Base-by-base conservation (phyloP, 192 early-diverging fungal genomes). In the Entrophospora sp. region DNA sequence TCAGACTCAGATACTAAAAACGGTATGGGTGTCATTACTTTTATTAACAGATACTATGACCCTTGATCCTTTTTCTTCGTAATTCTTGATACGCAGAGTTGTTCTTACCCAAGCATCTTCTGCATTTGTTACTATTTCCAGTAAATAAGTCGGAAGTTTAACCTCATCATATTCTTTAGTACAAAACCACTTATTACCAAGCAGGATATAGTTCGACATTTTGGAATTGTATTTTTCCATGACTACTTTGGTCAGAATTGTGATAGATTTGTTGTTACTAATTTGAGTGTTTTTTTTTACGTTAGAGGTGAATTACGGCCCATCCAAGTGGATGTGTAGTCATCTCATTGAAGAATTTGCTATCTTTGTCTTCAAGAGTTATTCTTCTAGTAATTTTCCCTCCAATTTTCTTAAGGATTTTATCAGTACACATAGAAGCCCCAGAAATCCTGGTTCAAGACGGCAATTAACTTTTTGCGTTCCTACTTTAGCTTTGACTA, bases 241-340 rank as follows among this genome's bases (percentile, higher is more conserved):
- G n/a, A n/a, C n/a, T n/a, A n/a, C n/a, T n/a, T n/a, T n/a, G n/a
- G n/a, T n/a, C n/a, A n/a, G n/a, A n/a, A n/a, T n/a, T n/a, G n/a
- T n/a, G n/a, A n/a, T n/a, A n/a, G n/a, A n/a, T n/a, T n/a, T n/a
- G n/a, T n/a, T 6, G 8, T 40, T 40, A 14, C 8, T 9, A 9
- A 9, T 40, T 40, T 40, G 6, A 40, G 6, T 14, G 14, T 40
- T 40, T 9, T 40, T 40, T 40, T 40, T 40, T 40, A 40, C 14
- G 38, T 40, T 40, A 40, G 38, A 40, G 38, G 38, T 40, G 49
- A 49, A 49, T 49, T 24, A 49, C 20, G 48, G 14, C 24, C 49
- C 49, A 52, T 52, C 49, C 49, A 52, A 52, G n/a, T 27, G 49
- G 49, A 25, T 52, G 49, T 52, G 49, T 52, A 52, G 49, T 52